Evolutionary conservation across 148 eudicot species (phyloP).

Genomic region (Cornus controversa): DNA sequence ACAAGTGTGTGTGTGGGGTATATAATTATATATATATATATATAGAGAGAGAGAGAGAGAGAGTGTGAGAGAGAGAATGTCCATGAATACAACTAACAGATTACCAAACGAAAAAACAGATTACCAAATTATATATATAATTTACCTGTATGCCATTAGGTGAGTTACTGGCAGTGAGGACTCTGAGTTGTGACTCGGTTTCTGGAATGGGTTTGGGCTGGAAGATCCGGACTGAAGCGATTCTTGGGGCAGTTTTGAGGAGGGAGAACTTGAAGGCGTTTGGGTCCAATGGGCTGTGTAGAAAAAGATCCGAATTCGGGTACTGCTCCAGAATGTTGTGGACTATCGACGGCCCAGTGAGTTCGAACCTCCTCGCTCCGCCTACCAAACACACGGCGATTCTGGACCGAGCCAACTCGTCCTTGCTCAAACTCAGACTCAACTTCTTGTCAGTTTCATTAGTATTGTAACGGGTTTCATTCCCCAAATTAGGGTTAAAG

Average conservation of each 20-base stretch:
- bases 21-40: no score
- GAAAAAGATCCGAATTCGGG: constrained; percentile 66
- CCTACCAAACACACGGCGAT: constrained; percentile 91
- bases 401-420: constrained; percentile 42
- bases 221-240: constrained; percentile 59
- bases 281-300: constrained; percentile 69
- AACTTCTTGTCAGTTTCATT: constrained; percentile 16
- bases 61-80: no score
- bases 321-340: constrained; percentile 44
- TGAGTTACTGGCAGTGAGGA: constrained; percentile 71
- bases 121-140: no score
- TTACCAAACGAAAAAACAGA: no score
- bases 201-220: constrained; percentile 45
- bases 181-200: constrained; percentile 59
- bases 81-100: no score
- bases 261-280: constrained; percentile 61
- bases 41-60: no score
- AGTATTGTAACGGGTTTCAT: no score
- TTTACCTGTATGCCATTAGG: constrained; percentile 93
- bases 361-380: constrained; percentile 84
- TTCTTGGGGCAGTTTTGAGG: constrained; percentile 45
- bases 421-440: no score
- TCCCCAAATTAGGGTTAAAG: no score
- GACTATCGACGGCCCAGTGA: constrained; percentile 85
- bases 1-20: neutral